Percentiles rank a stretch among this genome's conserved stretches.
Evolutionary conservation across 345 rosid species (phyloP).

Genomic region (Salix dunnii): DNA sequence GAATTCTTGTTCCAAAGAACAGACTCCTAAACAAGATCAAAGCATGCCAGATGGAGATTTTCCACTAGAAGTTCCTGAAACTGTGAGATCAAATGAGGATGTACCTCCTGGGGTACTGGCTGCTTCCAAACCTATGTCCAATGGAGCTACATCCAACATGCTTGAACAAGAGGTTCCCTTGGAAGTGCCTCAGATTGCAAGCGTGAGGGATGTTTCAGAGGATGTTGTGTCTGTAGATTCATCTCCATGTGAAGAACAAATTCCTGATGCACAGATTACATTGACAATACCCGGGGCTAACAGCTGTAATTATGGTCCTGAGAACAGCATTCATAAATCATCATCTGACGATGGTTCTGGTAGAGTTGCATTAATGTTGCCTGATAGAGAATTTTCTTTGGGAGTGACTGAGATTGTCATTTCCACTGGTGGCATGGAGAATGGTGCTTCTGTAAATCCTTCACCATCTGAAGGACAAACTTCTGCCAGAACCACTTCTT

Average conservation of each 20-base stretch:
- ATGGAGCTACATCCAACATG: conserved; percentile 6
- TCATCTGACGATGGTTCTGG: conserved; percentile 1
- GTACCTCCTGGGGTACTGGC: conserved; percentile 2
- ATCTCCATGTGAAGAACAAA: conserved; percentile 22
- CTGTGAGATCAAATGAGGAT: conserved; percentile 23
- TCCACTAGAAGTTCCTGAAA: conserved; percentile 16
- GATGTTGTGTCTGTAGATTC: conserved; percentile 21
- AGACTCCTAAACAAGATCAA: conserved; percentile 17
- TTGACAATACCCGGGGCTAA: conserved; percentile 14
- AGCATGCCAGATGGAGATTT: conserved; percentile 21
- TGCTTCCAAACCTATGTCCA: conserved; percentile 5
- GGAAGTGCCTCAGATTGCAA: background rate
- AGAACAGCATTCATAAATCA: background rate
- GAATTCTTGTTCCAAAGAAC: conserved; percentile 19
- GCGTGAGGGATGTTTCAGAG: conserved; percentile 8
- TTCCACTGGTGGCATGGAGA: conserved; percentile 5
- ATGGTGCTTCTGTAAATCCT: conserved; percentile 14
- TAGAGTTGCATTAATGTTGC: background rate
- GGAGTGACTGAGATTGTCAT: conserved; percentile 13
- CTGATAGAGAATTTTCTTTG: conserved; percentile 2
- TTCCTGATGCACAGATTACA: conserved; percentile 5
- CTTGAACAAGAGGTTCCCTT: conserved; percentile 5
- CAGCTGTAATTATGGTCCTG: conserved; percentile 15
- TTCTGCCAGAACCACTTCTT: background rate
- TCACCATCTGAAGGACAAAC: conserved; percentile 1